Base-by-base conservation (phyloP, 768 basidiomycete species). In the Austroboletus festivus region DNA sequence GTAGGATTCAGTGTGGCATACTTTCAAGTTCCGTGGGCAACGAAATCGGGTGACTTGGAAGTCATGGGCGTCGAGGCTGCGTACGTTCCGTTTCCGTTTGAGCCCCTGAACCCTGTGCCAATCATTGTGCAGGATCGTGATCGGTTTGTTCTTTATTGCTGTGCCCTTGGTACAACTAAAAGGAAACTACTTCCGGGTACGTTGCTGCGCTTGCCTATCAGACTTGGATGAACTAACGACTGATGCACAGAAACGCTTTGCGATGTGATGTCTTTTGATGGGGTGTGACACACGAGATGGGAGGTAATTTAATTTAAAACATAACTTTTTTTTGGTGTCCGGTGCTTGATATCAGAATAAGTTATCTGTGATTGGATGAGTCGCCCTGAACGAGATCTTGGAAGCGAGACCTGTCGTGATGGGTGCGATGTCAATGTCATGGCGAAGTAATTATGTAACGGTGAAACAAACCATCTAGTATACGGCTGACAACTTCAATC, bases 1-100 rank as follows among this genome's bases (percentile, higher is more conserved):
- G 21, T 22, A 65, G 67, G 71, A 8, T 73, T 74, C 38, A 48
- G 60, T 10, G 69, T 73, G 34, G 72, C 72, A 9, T 73, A 65
- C 53, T 74, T 68, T 46, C 72, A 73, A 50, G 67, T 74, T 15
- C 68, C 69, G 0, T 73, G 72, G 73, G 61, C 73, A 18, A 60
- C 59, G 4, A 59, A 61, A 46, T 52, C 63, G 21, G 72, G 72
- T 24, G 68, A 59, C 4, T 49, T 72, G 20, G 51, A 59, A 26
- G 68, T 70, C 16, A 63, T 65, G 50, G 73, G 73, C 13, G 61
- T 62, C 30, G 73, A 73, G 51, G 71, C 72, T 37, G 67, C 67
- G 60, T 70, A 46, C 40, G 71, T 66, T 30, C 9, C 35, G 24
- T 4, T 31, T 12, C 1, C 0, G 1, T 30, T 33, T 28, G 9